These are phyloP conservation scores for Sphagnum contortum DNA, from an alignment of 225 moss, liverwort and hornwort species.

Conservation along the genomic window DNA sequence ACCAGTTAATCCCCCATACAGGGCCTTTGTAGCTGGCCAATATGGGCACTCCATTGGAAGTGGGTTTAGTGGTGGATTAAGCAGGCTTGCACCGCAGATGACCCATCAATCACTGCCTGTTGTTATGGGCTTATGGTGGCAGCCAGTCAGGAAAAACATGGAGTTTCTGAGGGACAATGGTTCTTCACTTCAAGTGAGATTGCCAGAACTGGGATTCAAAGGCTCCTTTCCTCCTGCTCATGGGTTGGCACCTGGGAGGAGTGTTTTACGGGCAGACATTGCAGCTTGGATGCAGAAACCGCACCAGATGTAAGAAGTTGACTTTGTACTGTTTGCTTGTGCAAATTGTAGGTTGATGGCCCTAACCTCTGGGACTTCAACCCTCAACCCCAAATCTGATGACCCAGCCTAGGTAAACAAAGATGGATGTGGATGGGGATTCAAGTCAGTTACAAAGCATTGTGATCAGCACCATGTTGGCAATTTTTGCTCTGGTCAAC, in stretches of 20 bases:
- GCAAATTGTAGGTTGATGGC: no score
- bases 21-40: constrained; percentile 34
- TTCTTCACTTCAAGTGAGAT: constrained; percentile 9
- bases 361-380: no score
- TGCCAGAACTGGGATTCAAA: constrained; percentile 24
- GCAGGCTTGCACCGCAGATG: constrained; percentile 33
- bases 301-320: not conserved
- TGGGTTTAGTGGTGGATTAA: constrained; percentile 28
- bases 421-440: no score
- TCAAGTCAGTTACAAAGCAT: no score
- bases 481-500: no score
- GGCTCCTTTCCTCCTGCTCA: constrained; percentile 9
- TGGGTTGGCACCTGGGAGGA: constrained; percentile 10
- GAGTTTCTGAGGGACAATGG: constrained; percentile 15
- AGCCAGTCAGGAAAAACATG: constrained; percentile 45
- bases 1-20: constrained; percentile 37
- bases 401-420: no score
- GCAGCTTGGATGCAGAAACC: constrained; percentile 34
- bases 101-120: constrained; percentile 39
- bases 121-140: constrained; percentile 65
- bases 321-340: no score
- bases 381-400: no score
- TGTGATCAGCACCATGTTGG: no score
- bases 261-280: constrained; percentile 40
- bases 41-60: constrained; percentile 39